A percentile compares a stretch with the other conserved stretches of the same genome.
Evolutionary conservation across 1,284 basidiomycete species (phyloP).

Genomic region (Fomitopsis palustris): DNA sequence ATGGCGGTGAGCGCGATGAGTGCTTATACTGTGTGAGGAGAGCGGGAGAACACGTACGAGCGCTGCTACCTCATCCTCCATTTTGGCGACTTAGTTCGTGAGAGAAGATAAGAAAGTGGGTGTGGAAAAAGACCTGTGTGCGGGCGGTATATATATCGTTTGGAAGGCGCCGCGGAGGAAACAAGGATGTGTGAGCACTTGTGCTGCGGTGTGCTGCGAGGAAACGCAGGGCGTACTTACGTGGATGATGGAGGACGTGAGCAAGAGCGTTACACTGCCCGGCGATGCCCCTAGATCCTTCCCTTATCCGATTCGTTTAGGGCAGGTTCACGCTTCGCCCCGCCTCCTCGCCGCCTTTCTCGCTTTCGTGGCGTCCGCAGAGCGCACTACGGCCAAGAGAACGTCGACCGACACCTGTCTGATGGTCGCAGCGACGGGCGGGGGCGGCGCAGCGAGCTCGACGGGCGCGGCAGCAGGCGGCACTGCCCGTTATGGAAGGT

Average conservation of each 20-base stretch:
- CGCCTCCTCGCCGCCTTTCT: not conserved
- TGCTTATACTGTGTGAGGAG: not conserved
- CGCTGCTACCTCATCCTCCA: slow-evolving; percentile 34
- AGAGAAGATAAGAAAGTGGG: slow-evolving; percentile 18
- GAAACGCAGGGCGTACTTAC: slow-evolving; percentile 11
- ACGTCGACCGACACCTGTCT: no score
- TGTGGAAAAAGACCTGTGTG: slow-evolving; percentile 11
- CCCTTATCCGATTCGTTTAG: slow-evolving; percentile 33
- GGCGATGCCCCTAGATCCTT: slow-evolving; percentile 17
- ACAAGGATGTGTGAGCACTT: slow-evolving; percentile 2
- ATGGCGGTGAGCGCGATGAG: not conserved
- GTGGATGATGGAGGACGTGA: slow-evolving; percentile 26
- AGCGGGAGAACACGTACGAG: slow-evolving; percentile 23
- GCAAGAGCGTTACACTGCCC: slow-evolving; percentile 26
- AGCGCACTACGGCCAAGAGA: not conserved
- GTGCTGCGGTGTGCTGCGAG: slow-evolving; percentile 9
- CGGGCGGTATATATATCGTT: slow-evolving; percentile 18
- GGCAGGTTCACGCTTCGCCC: slow-evolving; percentile 20
- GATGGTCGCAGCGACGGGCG: not conserved
- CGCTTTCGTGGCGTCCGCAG: not conserved
- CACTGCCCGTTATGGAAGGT: not conserved
- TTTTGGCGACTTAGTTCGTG: slow-evolving; percentile 25
- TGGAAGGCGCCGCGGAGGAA: slow-evolving; percentile 11
- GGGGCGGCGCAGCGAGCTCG: not conserved
- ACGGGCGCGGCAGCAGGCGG: not conserved